Conservation (phyloP, 2,329 filamentous ascomycete genomes). For the Domatiomyces catenatus region DNA sequence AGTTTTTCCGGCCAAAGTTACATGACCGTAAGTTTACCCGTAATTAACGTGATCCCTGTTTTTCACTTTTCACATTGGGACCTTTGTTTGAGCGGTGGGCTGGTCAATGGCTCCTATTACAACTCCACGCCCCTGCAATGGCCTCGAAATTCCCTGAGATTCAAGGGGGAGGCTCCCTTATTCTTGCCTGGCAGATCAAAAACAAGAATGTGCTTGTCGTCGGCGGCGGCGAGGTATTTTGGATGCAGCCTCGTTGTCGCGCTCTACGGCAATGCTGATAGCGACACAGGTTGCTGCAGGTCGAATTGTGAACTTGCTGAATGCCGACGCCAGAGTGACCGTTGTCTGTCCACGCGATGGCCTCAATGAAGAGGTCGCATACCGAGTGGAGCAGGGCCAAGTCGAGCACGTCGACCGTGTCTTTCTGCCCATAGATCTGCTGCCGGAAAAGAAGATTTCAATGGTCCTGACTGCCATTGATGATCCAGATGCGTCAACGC, state of each 20-base stretch:
- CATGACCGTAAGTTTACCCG: too few species aligned
- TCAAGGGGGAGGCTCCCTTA: constrained; percentile 79
- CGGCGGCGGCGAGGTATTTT: constrained; percentile 75
- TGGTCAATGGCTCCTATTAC: constrained; percentile 5
- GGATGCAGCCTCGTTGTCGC: not conserved
- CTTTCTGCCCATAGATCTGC: constrained; percentile 76
- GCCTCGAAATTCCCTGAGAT: constrained; percentile 55
- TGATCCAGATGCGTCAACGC: constrained; percentile 75
- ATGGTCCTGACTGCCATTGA: constrained; percentile 93
- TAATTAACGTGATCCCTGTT: too few species aligned
- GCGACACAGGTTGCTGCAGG: constrained; percentile 69
- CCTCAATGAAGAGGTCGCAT: constrained; percentile 74
- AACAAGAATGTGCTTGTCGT: constrained; percentile 83
- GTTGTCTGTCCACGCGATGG: constrained; percentile 67
- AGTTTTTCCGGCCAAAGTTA: not conserved
- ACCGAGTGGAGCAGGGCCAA: constrained; percentile 59
- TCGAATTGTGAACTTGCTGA: constrained; percentile 76
- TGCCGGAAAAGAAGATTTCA: constrained; percentile 44
- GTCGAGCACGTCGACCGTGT: constrained; percentile 67
- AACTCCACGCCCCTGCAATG: constrained; percentile 24
- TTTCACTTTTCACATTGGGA: not conserved
- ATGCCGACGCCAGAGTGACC: constrained; percentile 81
- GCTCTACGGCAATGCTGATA: constrained; percentile 3
- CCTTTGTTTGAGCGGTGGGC: not conserved
- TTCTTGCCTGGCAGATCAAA: constrained; percentile 89